Conservation (phyloP, 257 asterid genomes). For the Prunella vulgaris region DNA sequence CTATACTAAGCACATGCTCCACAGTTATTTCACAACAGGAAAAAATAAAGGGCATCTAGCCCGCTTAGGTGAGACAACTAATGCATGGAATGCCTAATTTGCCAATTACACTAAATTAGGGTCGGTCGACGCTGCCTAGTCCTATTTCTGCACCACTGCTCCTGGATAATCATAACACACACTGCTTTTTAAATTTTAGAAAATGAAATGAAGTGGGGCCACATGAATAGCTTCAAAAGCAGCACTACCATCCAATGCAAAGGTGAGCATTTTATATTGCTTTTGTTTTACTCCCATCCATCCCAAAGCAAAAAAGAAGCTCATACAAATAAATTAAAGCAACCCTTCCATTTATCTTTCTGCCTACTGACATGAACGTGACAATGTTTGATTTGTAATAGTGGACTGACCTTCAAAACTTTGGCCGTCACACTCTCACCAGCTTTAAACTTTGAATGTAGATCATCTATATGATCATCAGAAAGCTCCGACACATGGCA, state of each 20-base stretch:
- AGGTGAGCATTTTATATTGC: background rate
- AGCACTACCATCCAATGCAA: background rate
- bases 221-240: slow-evolving; percentile 5
- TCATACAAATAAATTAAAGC: background rate
- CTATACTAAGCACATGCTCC: no score
- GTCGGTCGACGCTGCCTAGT: no score
- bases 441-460: slow-evolving; percentile 50
- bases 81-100: no score
- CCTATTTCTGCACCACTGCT: no score
- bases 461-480: slow-evolving; percentile 57
- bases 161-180: no score
- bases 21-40: no score
- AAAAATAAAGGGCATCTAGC: no score
- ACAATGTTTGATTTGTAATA: background rate
- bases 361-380: slow-evolving; percentile 7
- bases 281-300: background rate
- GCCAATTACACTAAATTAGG: no score
- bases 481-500: slow-evolving; percentile 94
- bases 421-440: slow-evolving; percentile 73
- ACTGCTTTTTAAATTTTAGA: background rate
- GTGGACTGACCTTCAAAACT: slow-evolving; percentile 72
- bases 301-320: background rate
- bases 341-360: background rate
- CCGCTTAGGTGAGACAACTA: no score
- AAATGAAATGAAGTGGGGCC: background rate